phyloP scores from a whole-genome alignment of 176 grass and related monocot genomes.

The Thalia dealbata region DNA sequence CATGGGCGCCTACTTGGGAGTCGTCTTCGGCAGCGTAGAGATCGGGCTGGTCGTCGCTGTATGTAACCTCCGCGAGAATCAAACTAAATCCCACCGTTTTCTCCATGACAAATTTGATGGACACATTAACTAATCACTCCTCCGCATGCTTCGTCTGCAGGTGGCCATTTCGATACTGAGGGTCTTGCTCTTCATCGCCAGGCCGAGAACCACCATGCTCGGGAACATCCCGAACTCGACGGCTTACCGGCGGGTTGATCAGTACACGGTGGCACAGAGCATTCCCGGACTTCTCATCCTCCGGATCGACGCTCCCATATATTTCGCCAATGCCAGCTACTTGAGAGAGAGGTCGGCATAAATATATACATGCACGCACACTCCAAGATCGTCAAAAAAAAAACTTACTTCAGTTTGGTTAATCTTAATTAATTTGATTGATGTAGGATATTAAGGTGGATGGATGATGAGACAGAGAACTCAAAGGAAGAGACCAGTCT shows the following conservation, averaged over 20 bases:
- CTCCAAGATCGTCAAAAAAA: too few species aligned
- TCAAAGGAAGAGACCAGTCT: slow-evolving; percentile 4
- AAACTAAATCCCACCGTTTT: neutral
- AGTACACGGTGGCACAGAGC: slow-evolving; percentile 2
- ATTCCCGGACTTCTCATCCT: slow-evolving; percentile 6
- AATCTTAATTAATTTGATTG: neutral
- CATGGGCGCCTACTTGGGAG: slow-evolving; percentile 70
- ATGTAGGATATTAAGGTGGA: slow-evolving; percentile 9
- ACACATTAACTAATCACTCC: too few species aligned
- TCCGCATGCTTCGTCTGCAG: neutral
- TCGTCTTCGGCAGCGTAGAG: slow-evolving; percentile 87
- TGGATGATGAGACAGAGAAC: neutral
- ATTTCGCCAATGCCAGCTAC: slow-evolving; percentile 19
- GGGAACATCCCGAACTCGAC: slow-evolving; percentile 2
- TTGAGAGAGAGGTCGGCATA: slow-evolving; percentile 14
- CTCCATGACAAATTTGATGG: neutral
- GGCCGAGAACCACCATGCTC: slow-evolving; percentile 4
- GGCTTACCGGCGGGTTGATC: slow-evolving; percentile 4
- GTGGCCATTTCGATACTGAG: neutral
- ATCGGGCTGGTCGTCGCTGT: slow-evolving; percentile 57
- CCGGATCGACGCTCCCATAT: neutral
- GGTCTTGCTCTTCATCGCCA: slow-evolving; percentile 1
- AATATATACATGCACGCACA: too few species aligned
- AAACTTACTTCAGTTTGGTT: neutral
- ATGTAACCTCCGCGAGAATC: neutral